Evolutionary conservation across 2,329 filamentous ascomycete genomes (phyloP).

Genomic region (Neoascochyta sp.): DNA sequence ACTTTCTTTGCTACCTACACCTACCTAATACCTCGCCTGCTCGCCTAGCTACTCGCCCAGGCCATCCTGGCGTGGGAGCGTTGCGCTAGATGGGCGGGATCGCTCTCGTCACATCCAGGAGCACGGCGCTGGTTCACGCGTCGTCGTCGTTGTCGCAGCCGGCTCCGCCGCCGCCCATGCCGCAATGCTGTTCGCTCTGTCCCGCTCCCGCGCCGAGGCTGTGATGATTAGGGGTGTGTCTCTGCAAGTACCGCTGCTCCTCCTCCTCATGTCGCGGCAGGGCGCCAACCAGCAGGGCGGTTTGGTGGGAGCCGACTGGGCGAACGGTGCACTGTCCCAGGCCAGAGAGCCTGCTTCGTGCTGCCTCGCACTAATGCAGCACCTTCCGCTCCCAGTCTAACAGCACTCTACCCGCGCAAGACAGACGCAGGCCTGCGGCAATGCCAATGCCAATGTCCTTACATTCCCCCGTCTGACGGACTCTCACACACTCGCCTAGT

Average conservation of each 20-base stretch:
- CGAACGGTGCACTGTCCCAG: constrained; percentile 9
- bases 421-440: constrained; percentile 8
- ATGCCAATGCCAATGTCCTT: too few species aligned
- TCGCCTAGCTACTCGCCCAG: too few species aligned
- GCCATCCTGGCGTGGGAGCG: too few species aligned
- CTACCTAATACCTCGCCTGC: too few species aligned
- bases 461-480: too few species aligned
- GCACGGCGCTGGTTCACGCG: constrained; percentile 8
- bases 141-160: too few species aligned
- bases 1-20: constrained; percentile 1
- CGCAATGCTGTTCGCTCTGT: not conserved
- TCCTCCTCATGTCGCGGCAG: constrained; percentile 1
- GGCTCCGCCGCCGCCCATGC: not conserved
- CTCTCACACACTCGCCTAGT: too few species aligned
- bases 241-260: constrained; percentile 1
- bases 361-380: constrained; percentile 6
- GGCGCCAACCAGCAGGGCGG: constrained; percentile 1
- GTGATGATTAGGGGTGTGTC: too few species aligned
- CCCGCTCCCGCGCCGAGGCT: too few species aligned
- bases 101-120: constrained; percentile 10
- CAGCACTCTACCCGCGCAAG: constrained; percentile 7
- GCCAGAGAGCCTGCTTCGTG: constrained; percentile 6
- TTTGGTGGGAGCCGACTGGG: constrained; percentile 1
- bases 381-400: constrained; percentile 7
- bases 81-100: constrained; percentile 9